These are phyloP conservation scores for Claviceps quebecensis DNA, from an alignment of 2,329 filamentous ascomycete genomes.

Conservation along the genomic window DNA sequence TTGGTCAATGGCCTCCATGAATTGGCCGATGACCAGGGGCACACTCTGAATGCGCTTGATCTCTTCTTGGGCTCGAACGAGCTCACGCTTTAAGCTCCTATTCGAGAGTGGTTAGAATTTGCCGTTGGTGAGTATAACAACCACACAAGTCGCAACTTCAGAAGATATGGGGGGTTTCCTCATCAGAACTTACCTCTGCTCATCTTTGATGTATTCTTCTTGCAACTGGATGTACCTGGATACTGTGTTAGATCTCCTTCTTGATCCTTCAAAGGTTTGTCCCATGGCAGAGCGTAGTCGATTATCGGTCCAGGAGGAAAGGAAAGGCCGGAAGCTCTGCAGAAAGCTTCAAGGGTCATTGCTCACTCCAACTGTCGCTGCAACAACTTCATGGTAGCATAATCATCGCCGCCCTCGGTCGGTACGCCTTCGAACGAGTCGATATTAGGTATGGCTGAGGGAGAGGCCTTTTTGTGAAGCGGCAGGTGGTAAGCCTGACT, in stretches of 20 bases:
- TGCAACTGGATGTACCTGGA: slow-evolving; percentile 83
- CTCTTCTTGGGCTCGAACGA: slow-evolving; percentile 94
- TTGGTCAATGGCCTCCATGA: slow-evolving; percentile 99
- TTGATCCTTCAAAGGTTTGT: neutral
- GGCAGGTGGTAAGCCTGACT: slow-evolving; percentile 59
- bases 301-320: neutral
- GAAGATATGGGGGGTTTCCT: neutral
- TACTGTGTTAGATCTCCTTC: slow-evolving; percentile 14
- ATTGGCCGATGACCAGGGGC: slow-evolving; percentile 93
- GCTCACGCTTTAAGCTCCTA: slow-evolving; percentile 89
- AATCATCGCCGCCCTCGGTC: slow-evolving; percentile 77
- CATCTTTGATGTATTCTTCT: slow-evolving; percentile 99
- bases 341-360: neutral
- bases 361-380: slow-evolving; percentile 86
- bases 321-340: neutral
- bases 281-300: neutral
- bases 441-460: slow-evolving; percentile 74
- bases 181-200: slow-evolving; percentile 55
- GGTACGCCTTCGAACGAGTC: slow-evolving; percentile 77
- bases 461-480: slow-evolving; percentile 68
- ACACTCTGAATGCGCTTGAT: slow-evolving; percentile 99
- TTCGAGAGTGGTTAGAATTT: neutral
- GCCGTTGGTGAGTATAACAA: neutral
- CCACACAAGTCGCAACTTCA: neutral
- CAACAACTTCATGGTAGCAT: slow-evolving; percentile 88